phyloP scores from a whole-genome alignment of 2,329 filamentous ascomycete genomes.

The Beauveria caledonica region DNA sequence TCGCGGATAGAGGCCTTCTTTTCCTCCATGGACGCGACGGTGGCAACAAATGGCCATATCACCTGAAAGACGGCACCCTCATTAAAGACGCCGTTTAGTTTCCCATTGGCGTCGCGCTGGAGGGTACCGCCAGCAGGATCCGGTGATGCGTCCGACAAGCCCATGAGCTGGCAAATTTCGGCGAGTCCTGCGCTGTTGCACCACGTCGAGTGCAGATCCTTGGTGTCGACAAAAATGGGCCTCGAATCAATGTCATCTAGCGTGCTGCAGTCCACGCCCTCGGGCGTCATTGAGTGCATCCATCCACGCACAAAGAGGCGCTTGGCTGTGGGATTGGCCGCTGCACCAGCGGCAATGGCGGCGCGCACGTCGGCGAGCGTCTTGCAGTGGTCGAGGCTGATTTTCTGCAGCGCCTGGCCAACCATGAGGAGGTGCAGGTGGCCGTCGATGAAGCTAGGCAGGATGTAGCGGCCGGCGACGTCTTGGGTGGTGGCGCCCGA shows the following conservation, averaged over 20 bases:
- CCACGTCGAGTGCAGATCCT: constrained; percentile 50
- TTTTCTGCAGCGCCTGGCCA: constrained; percentile 44
- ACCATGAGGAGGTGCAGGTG: constrained; percentile 49
- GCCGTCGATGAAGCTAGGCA: constrained; percentile 50
- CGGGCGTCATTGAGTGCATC: constrained; percentile 43
- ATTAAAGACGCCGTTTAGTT: constrained; percentile 40
- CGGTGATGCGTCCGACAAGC: constrained; percentile 31
- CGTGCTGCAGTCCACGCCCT: constrained; percentile 33
- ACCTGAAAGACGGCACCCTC: constrained; percentile 44
- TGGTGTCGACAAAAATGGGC: constrained; percentile 49
- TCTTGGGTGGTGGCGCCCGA: constrained; percentile 20
- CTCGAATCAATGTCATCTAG: constrained; percentile 45
- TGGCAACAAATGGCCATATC: constrained; percentile 47
- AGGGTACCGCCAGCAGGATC: constrained; percentile 45
- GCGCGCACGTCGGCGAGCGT: constrained; percentile 40
- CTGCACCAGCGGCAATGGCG: constrained; percentile 37
- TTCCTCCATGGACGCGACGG: constrained; percentile 38
- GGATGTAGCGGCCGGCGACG: constrained; percentile 29
- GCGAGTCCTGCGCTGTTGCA: constrained; percentile 42
- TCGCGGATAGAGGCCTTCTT: constrained; percentile 38
- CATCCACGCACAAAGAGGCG: constrained; percentile 47
- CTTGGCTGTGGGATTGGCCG: constrained; percentile 35
- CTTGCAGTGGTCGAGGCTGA: constrained; percentile 39
- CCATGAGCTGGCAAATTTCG: constrained; percentile 33
- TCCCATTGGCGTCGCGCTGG: constrained; percentile 39